phyloP scores from a whole-genome alignment of 2,329 filamentous ascomycete genomes.

The Hypoxylon sp. region DNA sequence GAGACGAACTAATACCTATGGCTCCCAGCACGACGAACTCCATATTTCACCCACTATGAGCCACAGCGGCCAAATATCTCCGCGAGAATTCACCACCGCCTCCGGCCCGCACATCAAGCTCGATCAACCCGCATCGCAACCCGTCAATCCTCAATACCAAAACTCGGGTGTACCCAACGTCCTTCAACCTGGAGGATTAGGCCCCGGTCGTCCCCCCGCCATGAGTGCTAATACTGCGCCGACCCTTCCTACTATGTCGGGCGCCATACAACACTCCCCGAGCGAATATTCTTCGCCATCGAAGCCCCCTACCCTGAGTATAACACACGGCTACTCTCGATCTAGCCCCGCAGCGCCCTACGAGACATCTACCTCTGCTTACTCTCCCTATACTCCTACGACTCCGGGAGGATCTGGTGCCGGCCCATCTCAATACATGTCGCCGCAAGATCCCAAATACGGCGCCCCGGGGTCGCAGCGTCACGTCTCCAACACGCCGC shows the following conservation, averaged over 20 bases:
- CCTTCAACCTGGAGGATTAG: conserved; percentile 69
- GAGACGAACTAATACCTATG: conserved; percentile 59
- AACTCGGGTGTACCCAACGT: conserved; percentile 68
- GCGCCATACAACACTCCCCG: conserved; percentile 58
- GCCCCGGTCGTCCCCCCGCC: conserved; percentile 54
- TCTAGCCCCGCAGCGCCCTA: conserved; percentile 81
- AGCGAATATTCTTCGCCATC: conserved; percentile 65
- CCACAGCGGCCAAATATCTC: conserved; percentile 61
- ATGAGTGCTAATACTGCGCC: conserved; percentile 63
- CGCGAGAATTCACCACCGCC: conserved; percentile 62
- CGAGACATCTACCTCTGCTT: conserved; percentile 67
- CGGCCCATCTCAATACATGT: conserved; percentile 74
- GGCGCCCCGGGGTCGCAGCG: conserved; percentile 71
- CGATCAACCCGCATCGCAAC: conserved; percentile 59
- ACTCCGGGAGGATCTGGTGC: conserved; percentile 72
- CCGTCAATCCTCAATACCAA: conserved; percentile 59
- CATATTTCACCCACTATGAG: conserved; percentile 66
- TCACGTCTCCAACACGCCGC: conserved; percentile 83
- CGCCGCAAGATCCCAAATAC: conserved; percentile 70
- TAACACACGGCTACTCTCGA: conserved; percentile 83
- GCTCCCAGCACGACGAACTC: conserved; percentile 66
- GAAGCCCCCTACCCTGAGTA: conserved; percentile 74
- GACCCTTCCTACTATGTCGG: conserved; percentile 63
- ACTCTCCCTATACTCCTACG: conserved; percentile 71
- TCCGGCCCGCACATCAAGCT: conserved; percentile 66